Percentiles rank a stretch among this genome's conserved stretches.
Conservation (phyloP, 2,329 filamentous ascomycete genomes). For the Furcasterigmium sp. region DNA sequence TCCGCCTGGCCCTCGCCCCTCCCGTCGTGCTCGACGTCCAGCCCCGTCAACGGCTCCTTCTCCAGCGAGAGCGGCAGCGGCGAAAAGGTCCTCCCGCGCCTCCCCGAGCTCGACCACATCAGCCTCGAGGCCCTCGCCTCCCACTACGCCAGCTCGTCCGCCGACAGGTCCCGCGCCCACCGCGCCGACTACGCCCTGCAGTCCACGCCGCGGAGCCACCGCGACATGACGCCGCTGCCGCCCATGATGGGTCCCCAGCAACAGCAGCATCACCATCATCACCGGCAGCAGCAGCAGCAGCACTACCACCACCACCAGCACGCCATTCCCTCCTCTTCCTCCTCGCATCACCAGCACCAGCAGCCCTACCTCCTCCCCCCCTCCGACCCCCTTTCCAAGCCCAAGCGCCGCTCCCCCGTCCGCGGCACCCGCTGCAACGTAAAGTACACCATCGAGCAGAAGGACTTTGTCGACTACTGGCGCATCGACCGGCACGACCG, state of each 20-base stretch:
- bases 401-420: constrained; percentile 6
- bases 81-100: constrained; percentile 9
- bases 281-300: not conserved
- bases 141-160: not conserved
- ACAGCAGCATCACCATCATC: not conserved
- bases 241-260: constrained; percentile 1
- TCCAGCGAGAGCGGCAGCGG: constrained; percentile 1
- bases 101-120: constrained; percentile 11
- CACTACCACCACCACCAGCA: not conserved
- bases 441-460: constrained; percentile 15
- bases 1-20: not conserved
- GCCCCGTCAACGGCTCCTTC: not conserved
- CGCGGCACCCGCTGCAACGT: constrained; percentile 13
- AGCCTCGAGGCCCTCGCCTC: constrained; percentile 9
- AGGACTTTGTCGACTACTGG: constrained; percentile 14
- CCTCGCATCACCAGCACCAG: not conserved
- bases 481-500: constrained; percentile 12
- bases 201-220: constrained; percentile 5
- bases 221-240: not conserved
- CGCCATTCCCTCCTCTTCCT: not conserved
- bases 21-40: not conserved
- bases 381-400: constrained; percentile 1
- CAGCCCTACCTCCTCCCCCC: constrained; percentile 4
- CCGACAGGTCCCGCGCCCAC: not conserved
- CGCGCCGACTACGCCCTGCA: constrained; percentile 10